Percentiles rank a stretch among this genome's conserved stretches.
Evolutionary conservation across 495 filamentous ascomycete species (phyloP).

Genomic region (Pseudoneurospora amorphoporcata): DNA sequence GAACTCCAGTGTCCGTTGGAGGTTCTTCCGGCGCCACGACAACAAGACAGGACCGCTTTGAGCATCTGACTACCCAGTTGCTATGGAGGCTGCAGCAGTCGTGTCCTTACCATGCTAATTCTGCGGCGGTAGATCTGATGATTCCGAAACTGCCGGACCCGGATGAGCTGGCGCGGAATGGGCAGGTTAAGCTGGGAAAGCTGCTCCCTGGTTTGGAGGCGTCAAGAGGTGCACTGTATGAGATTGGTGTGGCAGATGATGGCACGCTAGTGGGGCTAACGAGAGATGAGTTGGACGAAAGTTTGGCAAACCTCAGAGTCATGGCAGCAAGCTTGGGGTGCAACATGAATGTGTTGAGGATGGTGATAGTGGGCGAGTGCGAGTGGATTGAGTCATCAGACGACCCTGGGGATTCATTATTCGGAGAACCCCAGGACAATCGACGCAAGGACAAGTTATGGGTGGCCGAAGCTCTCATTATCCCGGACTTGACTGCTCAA

Average conservation of each 20-base stretch:
- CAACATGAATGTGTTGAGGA: conserved; percentile 69
- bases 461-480: conserved; percentile 70
- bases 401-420: conserved; percentile 2
- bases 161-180: conserved; percentile 15
- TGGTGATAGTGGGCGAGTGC: conserved; percentile 77
- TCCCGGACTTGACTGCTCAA: conserved; percentile 26
- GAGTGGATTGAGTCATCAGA: conserved; percentile 47
- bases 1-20: conserved; percentile 11
- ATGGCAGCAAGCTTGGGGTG: conserved; percentile 94
- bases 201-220: conserved; percentile 79
- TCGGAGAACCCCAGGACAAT: background rate
- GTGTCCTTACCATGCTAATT: conserved; percentile 74
- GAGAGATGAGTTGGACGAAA: conserved; percentile 84
- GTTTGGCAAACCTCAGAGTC: conserved; percentile 64
- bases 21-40: conserved; percentile 37
- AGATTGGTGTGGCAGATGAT: conserved; percentile 93
- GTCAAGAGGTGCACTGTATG: conserved; percentile 85
- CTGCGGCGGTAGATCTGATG: conserved; percentile 53
- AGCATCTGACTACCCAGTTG: conserved; percentile 88
- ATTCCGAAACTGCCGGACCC: conserved; percentile 62
- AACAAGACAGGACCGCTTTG: conserved; percentile 69
- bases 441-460: conserved; percentile 52
- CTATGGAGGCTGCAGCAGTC: conserved; percentile 94
- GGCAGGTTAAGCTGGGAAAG: conserved; percentile 47
- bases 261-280: conserved; percentile 85